These are phyloP conservation scores for Geoglossum cookeanum DNA, from an alignment of 2,329 filamentous ascomycete genomes.

Conservation along the genomic window DNA sequence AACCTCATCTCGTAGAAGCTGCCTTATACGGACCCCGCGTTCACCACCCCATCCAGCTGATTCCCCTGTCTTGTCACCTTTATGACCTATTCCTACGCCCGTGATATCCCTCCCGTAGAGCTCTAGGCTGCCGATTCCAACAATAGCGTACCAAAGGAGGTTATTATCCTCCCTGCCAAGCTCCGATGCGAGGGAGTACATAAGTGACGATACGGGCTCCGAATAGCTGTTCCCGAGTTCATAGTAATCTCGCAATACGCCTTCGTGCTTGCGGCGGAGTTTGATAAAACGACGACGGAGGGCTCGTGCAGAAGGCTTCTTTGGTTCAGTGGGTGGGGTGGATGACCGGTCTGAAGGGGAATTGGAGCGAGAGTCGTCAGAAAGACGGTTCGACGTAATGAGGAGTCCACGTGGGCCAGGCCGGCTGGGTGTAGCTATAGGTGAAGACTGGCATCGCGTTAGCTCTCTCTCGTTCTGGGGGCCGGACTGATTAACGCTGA, in stretches of 20 bases:
- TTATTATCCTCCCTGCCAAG: constrained; percentile 94
- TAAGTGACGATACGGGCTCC: constrained; percentile 82
- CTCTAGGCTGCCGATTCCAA: constrained; percentile 87
- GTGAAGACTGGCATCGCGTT: constrained; percentile 33
- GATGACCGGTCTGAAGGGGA: constrained; percentile 23
- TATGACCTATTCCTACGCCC: constrained; percentile 43
- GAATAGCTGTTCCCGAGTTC: constrained; percentile 75
- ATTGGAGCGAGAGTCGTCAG: constrained; percentile 22
- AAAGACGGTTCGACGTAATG: constrained; percentile 15
- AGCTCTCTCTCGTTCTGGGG: not conserved
- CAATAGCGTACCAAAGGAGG: constrained; percentile 81
- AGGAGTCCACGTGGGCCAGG: not conserved
- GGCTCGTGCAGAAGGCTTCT: constrained; percentile 48
- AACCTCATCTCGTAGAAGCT: constrained; percentile 81
- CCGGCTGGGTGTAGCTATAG: constrained; percentile 36
- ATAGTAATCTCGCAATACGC: constrained; percentile 65
- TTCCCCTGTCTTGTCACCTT: constrained; percentile 31
- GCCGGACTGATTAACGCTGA: not conserved
- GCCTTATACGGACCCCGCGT: constrained; percentile 65
- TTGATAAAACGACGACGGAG: constrained; percentile 56
- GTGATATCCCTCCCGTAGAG: constrained; percentile 74
- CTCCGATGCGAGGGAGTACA: constrained; percentile 88
- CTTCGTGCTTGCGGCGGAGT: constrained; percentile 59
- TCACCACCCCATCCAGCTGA: constrained; percentile 61
- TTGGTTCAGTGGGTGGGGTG: constrained; percentile 29